phyloP scores from a whole-genome alignment of 768 basidiomycete species.

The Kwoniella dendrophila region DNA sequence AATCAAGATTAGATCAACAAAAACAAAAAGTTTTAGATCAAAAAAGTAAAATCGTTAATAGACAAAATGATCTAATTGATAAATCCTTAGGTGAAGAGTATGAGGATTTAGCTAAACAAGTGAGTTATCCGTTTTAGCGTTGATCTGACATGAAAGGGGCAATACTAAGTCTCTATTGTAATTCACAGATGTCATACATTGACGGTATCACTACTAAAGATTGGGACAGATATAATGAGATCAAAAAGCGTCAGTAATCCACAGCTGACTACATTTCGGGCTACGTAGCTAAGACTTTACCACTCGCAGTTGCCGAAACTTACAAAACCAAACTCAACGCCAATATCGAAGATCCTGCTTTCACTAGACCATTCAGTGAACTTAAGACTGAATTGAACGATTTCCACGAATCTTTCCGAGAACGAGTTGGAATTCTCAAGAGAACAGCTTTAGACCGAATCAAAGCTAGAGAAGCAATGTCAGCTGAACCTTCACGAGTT shows the following conservation, averaged over 20 bases:
- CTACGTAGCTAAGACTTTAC: background rate
- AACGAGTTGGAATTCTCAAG: conserved; percentile 36
- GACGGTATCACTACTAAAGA: conserved; percentile 44
- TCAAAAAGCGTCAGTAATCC: conserved; percentile 18
- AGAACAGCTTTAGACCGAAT: conserved; percentile 41
- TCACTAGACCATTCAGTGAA: conserved; percentile 27
- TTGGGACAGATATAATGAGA: conserved; percentile 27
- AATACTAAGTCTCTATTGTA: background rate
- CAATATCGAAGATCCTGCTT: conserved; percentile 5
- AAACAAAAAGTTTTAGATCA: conserved; percentile 18
- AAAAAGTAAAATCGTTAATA: conserved; percentile 22
- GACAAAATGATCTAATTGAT: conserved; percentile 25
- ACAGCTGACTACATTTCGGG: background rate
- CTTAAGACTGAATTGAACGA: conserved; percentile 46
- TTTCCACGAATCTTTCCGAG: conserved; percentile 41
- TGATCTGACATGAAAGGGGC: background rate
- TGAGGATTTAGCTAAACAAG: conserved; percentile 29
- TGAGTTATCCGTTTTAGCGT: conserved; percentile 15
- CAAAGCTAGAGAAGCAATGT: conserved; percentile 39
- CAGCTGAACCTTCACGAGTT: conserved; percentile 24
- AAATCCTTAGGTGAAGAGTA: conserved; percentile 27
- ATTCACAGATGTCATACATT: conserved; percentile 34
- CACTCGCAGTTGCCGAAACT: conserved; percentile 13
- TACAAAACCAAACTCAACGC: conserved; percentile 25
- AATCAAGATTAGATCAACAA: conserved; percentile 25